phyloP scores from a whole-genome alignment of 2,329 filamentous ascomycete genomes.

The Aspergillus tamarii region DNA sequence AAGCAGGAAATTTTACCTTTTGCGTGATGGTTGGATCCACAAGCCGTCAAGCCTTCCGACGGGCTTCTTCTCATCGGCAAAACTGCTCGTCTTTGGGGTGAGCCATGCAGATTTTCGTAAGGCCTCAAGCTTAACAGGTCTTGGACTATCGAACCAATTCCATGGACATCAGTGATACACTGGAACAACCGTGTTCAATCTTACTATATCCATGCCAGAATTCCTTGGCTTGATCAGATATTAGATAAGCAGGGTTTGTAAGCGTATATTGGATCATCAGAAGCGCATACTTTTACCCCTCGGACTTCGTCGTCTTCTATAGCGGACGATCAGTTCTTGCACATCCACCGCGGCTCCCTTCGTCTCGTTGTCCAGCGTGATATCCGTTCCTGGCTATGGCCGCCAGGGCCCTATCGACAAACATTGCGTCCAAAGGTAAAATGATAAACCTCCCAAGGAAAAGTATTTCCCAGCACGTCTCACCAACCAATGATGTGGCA shows the following conservation, averaged over 20 bases:
- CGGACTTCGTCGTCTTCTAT: background rate
- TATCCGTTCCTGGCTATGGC: background rate
- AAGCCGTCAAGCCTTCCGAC: background rate
- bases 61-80: background rate
- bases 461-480: background rate
- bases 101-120: background rate
- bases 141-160: background rate
- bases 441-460: background rate
- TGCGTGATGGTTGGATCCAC: background rate
- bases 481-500: background rate
- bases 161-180: too few species aligned
- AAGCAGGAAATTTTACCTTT: background rate
- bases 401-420: background rate
- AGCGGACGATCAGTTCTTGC: too few species aligned
- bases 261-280: background rate
- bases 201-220: background rate
- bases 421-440: background rate
- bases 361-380: background rate
- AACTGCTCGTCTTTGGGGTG: background rate
- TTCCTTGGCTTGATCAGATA: background rate
- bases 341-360: background rate
- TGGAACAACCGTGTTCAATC: background rate
- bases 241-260: background rate
- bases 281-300: background rate
- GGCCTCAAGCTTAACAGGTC: background rate